Evolutionary conservation across 306 rosid genomes (phyloP).

Genomic region (Vicia faba): DNA sequence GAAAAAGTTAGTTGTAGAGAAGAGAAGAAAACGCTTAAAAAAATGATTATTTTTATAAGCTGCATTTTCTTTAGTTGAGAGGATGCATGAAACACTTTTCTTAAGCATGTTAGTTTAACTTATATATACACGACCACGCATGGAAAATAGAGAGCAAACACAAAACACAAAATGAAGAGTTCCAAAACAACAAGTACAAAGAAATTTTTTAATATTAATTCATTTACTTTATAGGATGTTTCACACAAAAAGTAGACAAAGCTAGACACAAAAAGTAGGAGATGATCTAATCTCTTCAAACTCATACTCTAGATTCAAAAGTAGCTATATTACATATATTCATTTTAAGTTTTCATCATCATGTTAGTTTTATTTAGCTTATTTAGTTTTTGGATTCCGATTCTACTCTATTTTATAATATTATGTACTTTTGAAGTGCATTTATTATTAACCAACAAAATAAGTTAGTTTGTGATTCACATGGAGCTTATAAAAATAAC

Average conservation of each 20-base stretch:
- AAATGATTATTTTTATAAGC: constrained; percentile 37
- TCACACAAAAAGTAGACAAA: too few relatives aligned
- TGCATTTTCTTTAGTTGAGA: constrained; percentile 38
- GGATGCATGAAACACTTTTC: constrained; percentile 29
- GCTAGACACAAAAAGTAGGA: too few relatives aligned
- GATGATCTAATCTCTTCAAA: too few relatives aligned
- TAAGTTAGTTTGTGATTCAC: too few relatives aligned
- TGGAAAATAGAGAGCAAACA: constrained; percentile 43
- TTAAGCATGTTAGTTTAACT: constrained; percentile 35
- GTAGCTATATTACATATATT: not conserved
- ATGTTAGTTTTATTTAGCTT: too few relatives aligned
- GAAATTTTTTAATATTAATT: constrained; percentile 31
- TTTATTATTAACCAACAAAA: too few relatives aligned
- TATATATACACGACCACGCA: constrained; percentile 37
- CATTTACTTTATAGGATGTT: constrained; percentile 45
- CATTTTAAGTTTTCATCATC: too few relatives aligned
- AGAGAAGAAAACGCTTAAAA: constrained; percentile 44
- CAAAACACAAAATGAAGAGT: constrained; percentile 65
- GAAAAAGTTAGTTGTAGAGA: constrained; percentile 43
- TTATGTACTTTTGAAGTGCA: too few relatives aligned
- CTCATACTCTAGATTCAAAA: too few relatives aligned
- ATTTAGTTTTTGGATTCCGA: too few relatives aligned
- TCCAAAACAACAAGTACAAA: constrained; percentile 54
- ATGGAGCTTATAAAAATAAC: too few relatives aligned
- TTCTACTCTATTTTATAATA: too few relatives aligned